phyloP scores from a whole-genome alignment of 23 red algal genomes.

The Agarophyton chilense region DNA sequence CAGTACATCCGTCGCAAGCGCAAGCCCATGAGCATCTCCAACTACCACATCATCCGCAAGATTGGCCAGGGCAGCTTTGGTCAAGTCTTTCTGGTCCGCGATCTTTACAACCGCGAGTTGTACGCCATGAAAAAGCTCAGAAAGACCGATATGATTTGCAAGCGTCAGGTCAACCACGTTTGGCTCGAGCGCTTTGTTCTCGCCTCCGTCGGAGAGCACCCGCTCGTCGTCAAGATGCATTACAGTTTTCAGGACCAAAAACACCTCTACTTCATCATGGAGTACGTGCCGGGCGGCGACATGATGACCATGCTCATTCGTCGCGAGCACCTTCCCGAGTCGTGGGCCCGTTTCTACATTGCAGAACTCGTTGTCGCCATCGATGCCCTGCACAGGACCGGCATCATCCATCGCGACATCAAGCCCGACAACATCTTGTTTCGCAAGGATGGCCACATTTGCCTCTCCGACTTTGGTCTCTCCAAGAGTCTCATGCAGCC shows the following conservation, averaged over 20 bases:
- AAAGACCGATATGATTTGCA: constrained; percentile 87
- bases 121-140: constrained; percentile 93
- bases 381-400: constrained; percentile 83
- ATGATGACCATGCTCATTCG: constrained; percentile 96
- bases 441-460: constrained; percentile 82
- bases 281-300: constrained; percentile 95
- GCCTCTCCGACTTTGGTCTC: constrained; percentile 96
- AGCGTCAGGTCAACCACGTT: constrained; percentile 85
- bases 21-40: constrained; percentile 66
- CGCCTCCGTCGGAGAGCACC: constrained; percentile 72
- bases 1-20: constrained; percentile 72
- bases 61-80: constrained; percentile 97
- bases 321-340: constrained; percentile 76
- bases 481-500: constrained; percentile 79
- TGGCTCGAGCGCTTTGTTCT: constrained; percentile 92
- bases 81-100: constrained; percentile 86
- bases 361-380: constrained; percentile 94
- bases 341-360: constrained; percentile 87
- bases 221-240: constrained; percentile 81
- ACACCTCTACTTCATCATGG: constrained; percentile 90
- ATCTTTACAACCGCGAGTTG: constrained; percentile 60
- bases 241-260: constrained; percentile 91
- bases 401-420: constrained; percentile 97
- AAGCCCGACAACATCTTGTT: constrained; percentile 99
- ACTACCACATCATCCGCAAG: constrained; percentile 80